Base-by-base conservation (phyloP, 768 basidiomycete species). In the Lentinula aciculospora region DNA sequence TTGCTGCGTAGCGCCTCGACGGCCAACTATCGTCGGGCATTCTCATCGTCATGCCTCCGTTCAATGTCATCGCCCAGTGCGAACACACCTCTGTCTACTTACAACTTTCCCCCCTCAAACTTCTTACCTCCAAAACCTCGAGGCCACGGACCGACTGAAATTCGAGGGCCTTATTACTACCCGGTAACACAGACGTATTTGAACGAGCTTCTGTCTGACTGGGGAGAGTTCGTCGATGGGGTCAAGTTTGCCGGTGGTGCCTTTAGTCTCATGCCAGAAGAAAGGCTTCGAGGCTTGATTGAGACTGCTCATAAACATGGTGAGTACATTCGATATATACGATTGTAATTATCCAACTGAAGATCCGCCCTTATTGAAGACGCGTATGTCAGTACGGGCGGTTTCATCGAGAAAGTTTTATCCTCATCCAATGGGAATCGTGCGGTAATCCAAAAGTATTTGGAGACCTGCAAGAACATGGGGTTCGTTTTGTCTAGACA, bases 181-280 rank as follows among this genome's bases (percentile, higher is more conserved):
- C 71, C 72, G 0, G 75, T 76, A 25, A 74, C 74, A 12, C 65
- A 69, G 56, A 73, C 72, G 2, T 74, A 77, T 60, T 66, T 76
- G 17, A 67, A 76, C 39, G 75, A 78, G 46, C 61, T 76, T 1
- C 69, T 76, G 3, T 66, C 66, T 48, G 72, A 76, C 57, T 75
- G 76, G 73, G 71, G 74, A 6, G 69, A 71, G 45, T 75, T 70
- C 59, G 74, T 76, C 23, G 78, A 80, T 56, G 73, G 76, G 0
- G 64, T 79, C 50, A 78, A 79, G 62, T 77, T 77, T 53, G 76
- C 75, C 1, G 75, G 75, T 4, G 76, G 77, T 12, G 71, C 70
- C 0, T 77, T 76, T 59, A 69, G 71, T 40, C 68, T 76, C 47
- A 74, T 78, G 71, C 78, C 76, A 0, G 67, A 71, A 61, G 71